Percentiles rank a stretch among this genome's conserved stretches.
Evolutionary conservation across 306 rosid species (phyloP).

Genomic region (Prinsepia uniflora): DNA sequence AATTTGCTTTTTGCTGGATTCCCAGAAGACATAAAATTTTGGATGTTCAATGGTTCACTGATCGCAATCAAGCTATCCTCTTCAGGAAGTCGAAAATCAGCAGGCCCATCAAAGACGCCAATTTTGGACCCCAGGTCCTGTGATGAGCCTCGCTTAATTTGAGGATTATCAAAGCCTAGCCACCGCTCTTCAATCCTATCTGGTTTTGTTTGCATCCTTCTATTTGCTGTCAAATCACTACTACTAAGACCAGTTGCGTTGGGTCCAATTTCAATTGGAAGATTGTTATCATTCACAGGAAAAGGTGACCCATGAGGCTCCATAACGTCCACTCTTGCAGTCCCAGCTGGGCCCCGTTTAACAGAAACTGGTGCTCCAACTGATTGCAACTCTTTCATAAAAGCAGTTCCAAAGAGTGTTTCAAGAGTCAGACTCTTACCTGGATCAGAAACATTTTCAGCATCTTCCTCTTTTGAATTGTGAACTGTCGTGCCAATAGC

Average conservation of each 20-base stretch:
- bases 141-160: constrained; percentile 47
- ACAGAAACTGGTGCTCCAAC: constrained; percentile 97
- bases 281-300: constrained; percentile 41
- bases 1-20: constrained; percentile 50
- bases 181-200: constrained; percentile 56
- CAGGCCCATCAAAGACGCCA: constrained; percentile 52
- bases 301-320: constrained; percentile 53
- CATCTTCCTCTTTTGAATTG: constrained; percentile 46
- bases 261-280: constrained; percentile 34
- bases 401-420: constrained; percentile 91
- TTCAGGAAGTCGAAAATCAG: constrained; percentile 58
- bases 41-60: constrained; percentile 51
- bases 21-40: constrained; percentile 45
- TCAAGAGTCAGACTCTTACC: constrained; percentile 69
- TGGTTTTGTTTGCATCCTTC: constrained; percentile 44
- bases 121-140: constrained; percentile 47
- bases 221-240: constrained; percentile 35
- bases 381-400: constrained; percentile 94
- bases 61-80: constrained; percentile 68
- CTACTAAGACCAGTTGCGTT: constrained; percentile 41
- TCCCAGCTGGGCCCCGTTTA: constrained; percentile 59
- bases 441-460: constrained; percentile 45
- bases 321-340: constrained; percentile 49
- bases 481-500: constrained; percentile 32
- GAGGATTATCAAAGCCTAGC: constrained; percentile 49